Base-by-base conservation (phyloP, 1,284 basidiomycete genomes). In the Gymnopus androsaceus region DNA sequence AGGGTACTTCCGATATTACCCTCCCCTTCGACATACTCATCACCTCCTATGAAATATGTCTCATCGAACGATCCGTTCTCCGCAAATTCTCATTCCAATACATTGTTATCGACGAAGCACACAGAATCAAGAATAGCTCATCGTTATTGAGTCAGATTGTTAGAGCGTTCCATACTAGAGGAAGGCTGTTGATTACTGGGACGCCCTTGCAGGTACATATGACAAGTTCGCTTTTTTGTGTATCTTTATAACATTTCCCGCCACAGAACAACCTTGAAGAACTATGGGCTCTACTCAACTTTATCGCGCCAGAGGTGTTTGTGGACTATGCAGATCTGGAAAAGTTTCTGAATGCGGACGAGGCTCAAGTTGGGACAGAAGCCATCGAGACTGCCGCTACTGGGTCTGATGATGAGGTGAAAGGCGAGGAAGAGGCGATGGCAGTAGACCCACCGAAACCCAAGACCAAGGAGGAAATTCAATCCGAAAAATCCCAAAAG, bases 121-220 rank as follows among this genome's bases (percentile, higher is more conserved):
- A 99, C 69, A 90, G 96, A 36, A 99, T 99, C 84, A 99, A 99
- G 80, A 99, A 99, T 66, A 95, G 96, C 66, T 94, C 99, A 70
- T 98, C 94, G 28, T 90, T 98, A 66, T 83, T 99, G 11, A 90
- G 90, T 15, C 94, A 98, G 74, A 98, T 99, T 66, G 95, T 99
- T 52, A 87, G 96, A 59, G 80, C 90, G 3, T 99, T 98, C 74
- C 85, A 85, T 64, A 92, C 90, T 44, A 85, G 96, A 40, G 94
- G 93, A 1, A 81, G 97, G 33, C 76, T 99, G 55, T 80, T 99
- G 53, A 99, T 99, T 67, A 99, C 96, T 1, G 97, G 51, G 27
- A 21, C 33, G 3, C 23, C 5, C 21, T 11, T 12, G 3, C 15
- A 17, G 36, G 2, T 7, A 2, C 15, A 27, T 9, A 21, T 28